Base-by-base conservation (phyloP, 2,329 filamentous ascomycete genomes). In the Emmonsiellopsis sp. region DNA sequence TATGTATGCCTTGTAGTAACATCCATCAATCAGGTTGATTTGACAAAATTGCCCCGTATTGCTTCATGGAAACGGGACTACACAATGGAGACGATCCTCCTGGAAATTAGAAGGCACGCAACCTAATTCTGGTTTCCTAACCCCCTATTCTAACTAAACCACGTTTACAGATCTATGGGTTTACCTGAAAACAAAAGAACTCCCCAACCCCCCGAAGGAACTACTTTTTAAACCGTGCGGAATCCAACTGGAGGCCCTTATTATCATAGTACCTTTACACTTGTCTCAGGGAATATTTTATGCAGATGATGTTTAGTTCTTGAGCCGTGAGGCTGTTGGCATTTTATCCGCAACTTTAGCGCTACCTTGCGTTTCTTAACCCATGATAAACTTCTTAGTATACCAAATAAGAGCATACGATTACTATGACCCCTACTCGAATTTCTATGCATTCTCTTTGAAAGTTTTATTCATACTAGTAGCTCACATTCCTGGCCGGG, bases 81-180 rank as follows among this genome's bases (percentile, higher is more conserved):
- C 67, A 95, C 90, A 36, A 95, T 95, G 88, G 92, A 97, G 76
- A 95, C 88, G 1, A 84, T 95, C 52, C 75, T 95, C 60, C 88
- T 93, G 58, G 90, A 95, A 69, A 77, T 95, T 55, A 80, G 88
- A 75, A 84, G 86, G 86, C 87, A 66, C 59, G 76, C 57, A 9
- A 40, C 36, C 8, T 33, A 46, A 21, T 47, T 32, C 54, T 55
- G 17, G 40, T 33, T 9, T 33, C 31, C 55, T 65, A 63, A 40
- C 51, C 36, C 14, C 34, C 8, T 27, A 7, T 46, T 14, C 50
- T 44, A 21, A 37, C n/a, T 42, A 45, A 53, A 51, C 32, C 3
- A 5, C 5, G 51, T 45, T 57, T n/a, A 53, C 60, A 94, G 91
- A 72, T 95, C 88, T 70, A 97, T 98, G 93, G 92, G 92, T 33